Conservation (phyloP, 2,329 filamentous ascomycete species). For the Alternaria sp. region DNA sequence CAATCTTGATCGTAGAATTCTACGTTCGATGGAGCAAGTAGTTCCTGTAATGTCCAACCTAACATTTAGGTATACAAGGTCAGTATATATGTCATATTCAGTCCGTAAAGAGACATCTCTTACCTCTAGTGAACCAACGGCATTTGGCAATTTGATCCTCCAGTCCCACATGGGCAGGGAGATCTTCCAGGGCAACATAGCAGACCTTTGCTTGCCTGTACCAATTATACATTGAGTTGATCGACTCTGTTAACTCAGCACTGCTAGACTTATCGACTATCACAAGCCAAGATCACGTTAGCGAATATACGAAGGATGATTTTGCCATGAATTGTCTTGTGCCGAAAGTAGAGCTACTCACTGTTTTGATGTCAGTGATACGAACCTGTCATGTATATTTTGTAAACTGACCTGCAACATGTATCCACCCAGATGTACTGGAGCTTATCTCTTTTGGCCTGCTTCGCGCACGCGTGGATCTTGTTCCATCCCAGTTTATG, state of each 20-base stretch:
- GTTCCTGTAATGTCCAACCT: constrained; percentile 29
- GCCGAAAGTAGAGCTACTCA: too few relatives aligned
- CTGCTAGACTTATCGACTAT: constrained; percentile 21
- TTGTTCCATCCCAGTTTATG: constrained; percentile 15
- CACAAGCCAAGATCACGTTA: too few relatives aligned
- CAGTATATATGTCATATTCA: too few relatives aligned
- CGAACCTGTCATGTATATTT: fast-evolving
- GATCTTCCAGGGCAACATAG: constrained; percentile 23
- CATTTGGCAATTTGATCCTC: not conserved
- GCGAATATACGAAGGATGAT: too few relatives aligned
- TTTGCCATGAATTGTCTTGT: too few relatives aligned
- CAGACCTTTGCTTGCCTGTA: constrained; percentile 20
- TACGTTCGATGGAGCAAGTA: constrained; percentile 15
- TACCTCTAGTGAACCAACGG: constrained; percentile 26
- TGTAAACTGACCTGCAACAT: constrained; percentile 17
- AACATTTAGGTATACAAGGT: too few relatives aligned
- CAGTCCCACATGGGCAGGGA: not conserved
- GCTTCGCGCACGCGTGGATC: constrained; percentile 21
- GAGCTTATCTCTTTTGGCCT: constrained; percentile 19
- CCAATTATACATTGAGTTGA: constrained; percentile 29
- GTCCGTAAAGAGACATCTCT: too few relatives aligned
- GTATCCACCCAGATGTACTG: constrained; percentile 27
- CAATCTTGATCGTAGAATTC: constrained; percentile 10
- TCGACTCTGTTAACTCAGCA: constrained; percentile 20
- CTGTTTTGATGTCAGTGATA: too few relatives aligned